These are phyloP conservation scores for Hericium rajendrae DNA, from an alignment of 768 basidiomycete genomes.

Conservation along the genomic window DNA sequence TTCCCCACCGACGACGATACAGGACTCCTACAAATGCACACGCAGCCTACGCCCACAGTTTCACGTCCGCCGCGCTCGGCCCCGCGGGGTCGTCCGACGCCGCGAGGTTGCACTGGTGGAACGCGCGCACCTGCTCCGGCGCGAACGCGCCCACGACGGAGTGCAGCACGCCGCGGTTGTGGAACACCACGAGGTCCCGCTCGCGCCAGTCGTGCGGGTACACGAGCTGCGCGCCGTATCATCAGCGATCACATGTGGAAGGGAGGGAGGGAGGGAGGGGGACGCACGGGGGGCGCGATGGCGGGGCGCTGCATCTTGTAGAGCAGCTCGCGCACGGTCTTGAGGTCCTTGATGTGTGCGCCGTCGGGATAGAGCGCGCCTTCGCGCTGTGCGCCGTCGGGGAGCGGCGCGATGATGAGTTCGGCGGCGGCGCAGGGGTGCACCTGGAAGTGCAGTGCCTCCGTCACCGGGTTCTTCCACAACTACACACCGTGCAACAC, in stretches of 20 bases:
- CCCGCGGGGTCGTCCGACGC: slow-evolving; percentile 64
- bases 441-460: slow-evolving; percentile 78
- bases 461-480: slow-evolving; percentile 91
- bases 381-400: slow-evolving; percentile 43
- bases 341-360: slow-evolving; percentile 62
- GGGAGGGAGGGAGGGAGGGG: neutral
- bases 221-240: slow-evolving; percentile 39
- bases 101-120: slow-evolving; percentile 86
- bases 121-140: slow-evolving; percentile 57
- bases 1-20: no score
- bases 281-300: slow-evolving; percentile 63
- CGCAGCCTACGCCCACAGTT: slow-evolving; percentile 39
- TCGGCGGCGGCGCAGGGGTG: slow-evolving; percentile 72
- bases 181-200: slow-evolving; percentile 75
- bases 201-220: slow-evolving; percentile 75
- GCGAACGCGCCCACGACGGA: slow-evolving; percentile 71
- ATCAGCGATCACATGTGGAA: neutral
- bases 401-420: slow-evolving; percentile 66
- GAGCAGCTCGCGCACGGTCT: slow-evolving; percentile 59
- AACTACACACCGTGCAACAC: slow-evolving; percentile 29
- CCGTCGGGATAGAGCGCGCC: slow-evolving; percentile 80
- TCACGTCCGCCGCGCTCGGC: slow-evolving; percentile 57
- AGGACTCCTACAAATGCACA: neutral
- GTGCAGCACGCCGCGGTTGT: slow-evolving; percentile 77
- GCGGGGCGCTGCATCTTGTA: slow-evolving; percentile 87